Evolutionary conservation across 305 asterid genomes (phyloP).

Genomic region (Rubia balearica): DNA sequence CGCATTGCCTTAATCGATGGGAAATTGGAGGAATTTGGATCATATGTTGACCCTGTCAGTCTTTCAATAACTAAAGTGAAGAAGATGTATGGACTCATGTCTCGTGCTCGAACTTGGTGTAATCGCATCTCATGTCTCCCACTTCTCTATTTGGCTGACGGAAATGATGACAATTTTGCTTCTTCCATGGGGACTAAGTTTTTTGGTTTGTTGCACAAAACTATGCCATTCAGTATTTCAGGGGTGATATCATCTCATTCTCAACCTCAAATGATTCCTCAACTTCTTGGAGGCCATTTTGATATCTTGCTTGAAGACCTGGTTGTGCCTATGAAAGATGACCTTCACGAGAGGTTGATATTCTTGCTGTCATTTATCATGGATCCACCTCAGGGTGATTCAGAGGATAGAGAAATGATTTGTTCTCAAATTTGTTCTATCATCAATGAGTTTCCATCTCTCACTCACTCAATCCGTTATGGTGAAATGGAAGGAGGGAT

Average conservation of each 20-base stretch:
- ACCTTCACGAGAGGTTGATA: not conserved
- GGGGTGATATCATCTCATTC: not conserved
- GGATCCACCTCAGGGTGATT: slow-evolving; percentile 8
- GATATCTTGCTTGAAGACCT: not conserved
- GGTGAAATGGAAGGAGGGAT: not conserved
- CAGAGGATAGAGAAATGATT: slow-evolving; percentile 7
- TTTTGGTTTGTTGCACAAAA: not conserved
- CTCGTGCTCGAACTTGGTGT: not conserved
- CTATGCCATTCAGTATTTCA: not conserved
- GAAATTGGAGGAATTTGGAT: not conserved
- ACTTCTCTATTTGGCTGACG: not conserved
- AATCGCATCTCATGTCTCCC: not conserved
- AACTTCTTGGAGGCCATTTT: not conserved
- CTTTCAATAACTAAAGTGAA: not conserved
- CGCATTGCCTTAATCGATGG: not conserved
- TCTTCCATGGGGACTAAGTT: not conserved
- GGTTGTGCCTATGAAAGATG: not conserved
- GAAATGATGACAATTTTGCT: not conserved
- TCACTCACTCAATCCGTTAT: not conserved
- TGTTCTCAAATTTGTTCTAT: not conserved
- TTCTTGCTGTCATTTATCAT: slow-evolving; percentile 15
- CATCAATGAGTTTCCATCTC: not conserved
- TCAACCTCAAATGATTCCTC: not conserved
- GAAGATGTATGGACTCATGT: not conserved
- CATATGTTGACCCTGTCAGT: not conserved